phyloP scores from a whole-genome alignment of 2,329 filamentous ascomycete species.

The Parafenestella ontariensis region DNA sequence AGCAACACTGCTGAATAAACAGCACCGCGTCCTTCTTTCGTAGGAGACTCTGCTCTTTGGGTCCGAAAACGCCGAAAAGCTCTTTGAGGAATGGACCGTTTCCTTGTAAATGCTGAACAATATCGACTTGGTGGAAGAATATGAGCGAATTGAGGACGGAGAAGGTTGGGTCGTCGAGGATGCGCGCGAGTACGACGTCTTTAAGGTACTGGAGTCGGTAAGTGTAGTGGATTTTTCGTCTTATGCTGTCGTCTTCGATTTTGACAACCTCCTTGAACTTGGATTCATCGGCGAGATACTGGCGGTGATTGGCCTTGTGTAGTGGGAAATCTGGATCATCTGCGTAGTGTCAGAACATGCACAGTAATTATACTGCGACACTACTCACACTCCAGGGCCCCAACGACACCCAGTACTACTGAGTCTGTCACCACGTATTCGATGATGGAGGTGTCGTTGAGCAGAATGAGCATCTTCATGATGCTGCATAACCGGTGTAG shows the following conservation, averaged over 20 bases:
- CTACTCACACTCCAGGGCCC: conserved; percentile 80
- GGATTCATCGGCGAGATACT: conserved; percentile 86
- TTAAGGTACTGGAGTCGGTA: conserved; percentile 97
- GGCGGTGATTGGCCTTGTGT: conserved; percentile 95
- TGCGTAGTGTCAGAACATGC: conserved; percentile 47
- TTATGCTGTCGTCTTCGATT: conserved; percentile 82
- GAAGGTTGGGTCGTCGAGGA: conserved; percentile 96
- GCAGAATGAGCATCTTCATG: conserved; percentile 92
- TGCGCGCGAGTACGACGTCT: conserved; percentile 95
- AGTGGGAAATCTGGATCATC: conserved; percentile 96
- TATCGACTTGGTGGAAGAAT: conserved; percentile 99
- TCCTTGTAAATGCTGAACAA: conserved; percentile 90
- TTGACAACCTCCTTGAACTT: conserved; percentile 96
- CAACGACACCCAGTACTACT: conserved; percentile 88
- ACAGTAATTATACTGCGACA: background rate
- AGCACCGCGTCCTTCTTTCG: conserved; percentile 93
- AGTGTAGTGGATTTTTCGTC: conserved; percentile 92
- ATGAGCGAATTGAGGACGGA: conserved; percentile 97
- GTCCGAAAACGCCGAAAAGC: conserved; percentile 83
- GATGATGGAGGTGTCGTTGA: conserved; percentile 95
- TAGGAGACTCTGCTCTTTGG: conserved; percentile 67
- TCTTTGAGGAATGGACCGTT: conserved; percentile 81
- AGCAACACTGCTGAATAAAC: conserved; percentile 95
- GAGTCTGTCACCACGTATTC: conserved; percentile 92
- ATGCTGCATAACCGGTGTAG: conserved; percentile 95